A percentile compares a stretch with the other conserved stretches of the same genome.
These are phyloP conservation scores for Ceriops zippeliana DNA, from an alignment of 345 rosid species.

Conservation along the genomic window DNA sequence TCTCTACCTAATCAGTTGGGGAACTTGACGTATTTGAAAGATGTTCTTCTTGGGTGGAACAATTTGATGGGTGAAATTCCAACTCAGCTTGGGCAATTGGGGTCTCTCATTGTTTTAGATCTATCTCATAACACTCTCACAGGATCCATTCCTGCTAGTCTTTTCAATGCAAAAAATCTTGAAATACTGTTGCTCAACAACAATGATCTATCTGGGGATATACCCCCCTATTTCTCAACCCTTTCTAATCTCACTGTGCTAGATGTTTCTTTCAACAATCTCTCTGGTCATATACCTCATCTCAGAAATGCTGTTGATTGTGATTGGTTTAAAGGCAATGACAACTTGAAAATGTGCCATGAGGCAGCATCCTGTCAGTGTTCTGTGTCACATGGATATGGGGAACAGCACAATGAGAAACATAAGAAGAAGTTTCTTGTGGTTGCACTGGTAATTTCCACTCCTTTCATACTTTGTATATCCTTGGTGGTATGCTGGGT, in stretches of 20 bases:
- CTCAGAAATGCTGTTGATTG: conserved; percentile 37
- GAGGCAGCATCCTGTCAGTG: conserved; percentile 5
- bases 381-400: conserved; percentile 21
- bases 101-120: conserved; percentile 47
- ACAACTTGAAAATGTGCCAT: conserved; percentile 32
- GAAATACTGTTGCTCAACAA: conserved; percentile 42
- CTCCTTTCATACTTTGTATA: conserved; percentile 29
- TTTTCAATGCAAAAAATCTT: conserved; percentile 39
- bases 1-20: conserved; percentile 43
- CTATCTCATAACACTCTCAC: conserved; percentile 51
- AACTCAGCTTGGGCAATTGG: conserved; percentile 36
- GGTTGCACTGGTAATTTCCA: conserved; percentile 35
- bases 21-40: conserved; percentile 32
- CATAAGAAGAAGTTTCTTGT: conserved; percentile 21
- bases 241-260: conserved; percentile 37
- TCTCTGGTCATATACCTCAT: conserved; percentile 48
- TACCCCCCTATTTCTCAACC: conserved; percentile 46
- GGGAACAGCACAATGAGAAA: conserved; percentile 17
- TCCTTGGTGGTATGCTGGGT: conserved; percentile 21
- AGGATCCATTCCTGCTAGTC: conserved; percentile 47
- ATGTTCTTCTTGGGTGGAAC: conserved; percentile 48
- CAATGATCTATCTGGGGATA: conserved; percentile 52
- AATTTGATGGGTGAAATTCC: conserved; percentile 51
- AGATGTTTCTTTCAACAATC: conserved; percentile 53
- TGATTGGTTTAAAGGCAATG: conserved; percentile 38